Conservation (phyloP, 2,329 filamentous ascomycete species). For the Fusarium sp. region DNA sequence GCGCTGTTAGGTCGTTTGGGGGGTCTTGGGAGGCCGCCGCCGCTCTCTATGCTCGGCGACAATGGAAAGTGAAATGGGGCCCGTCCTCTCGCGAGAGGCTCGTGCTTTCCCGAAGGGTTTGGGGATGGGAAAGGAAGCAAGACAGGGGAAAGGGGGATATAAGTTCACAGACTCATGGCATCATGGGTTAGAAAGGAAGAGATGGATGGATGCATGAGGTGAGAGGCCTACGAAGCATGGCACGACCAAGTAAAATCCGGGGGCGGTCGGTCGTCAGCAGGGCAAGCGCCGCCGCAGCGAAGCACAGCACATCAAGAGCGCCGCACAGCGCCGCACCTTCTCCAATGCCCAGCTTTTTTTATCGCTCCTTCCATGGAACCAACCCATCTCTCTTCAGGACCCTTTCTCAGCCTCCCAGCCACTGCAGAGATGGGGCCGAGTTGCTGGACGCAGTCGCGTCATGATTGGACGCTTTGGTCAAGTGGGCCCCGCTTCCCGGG, state of each 20-base stretch:
- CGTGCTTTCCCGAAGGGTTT: slow-evolving; percentile 19
- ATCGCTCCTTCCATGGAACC: slow-evolving; percentile 8
- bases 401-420: slow-evolving; percentile 23
- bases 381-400: slow-evolving; percentile 14
- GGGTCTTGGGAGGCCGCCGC: slow-evolving; percentile 41
- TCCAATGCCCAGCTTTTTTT: slow-evolving; percentile 24
- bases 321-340: slow-evolving; percentile 4
- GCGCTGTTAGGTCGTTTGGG: slow-evolving; percentile 18
- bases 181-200: slow-evolving; percentile 25
- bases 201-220: not conserved
- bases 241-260: slow-evolving; percentile 28
- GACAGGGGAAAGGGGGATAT: slow-evolving; percentile 13
- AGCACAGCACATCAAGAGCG: no score
- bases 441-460: not conserved
- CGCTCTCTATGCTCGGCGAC: slow-evolving; percentile 14
- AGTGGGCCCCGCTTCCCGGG: slow-evolving; percentile 31
- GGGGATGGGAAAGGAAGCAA: slow-evolving; percentile 10
- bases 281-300: slow-evolving; percentile 6
- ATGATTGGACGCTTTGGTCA: slow-evolving; percentile 18
- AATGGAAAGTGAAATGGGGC: slow-evolving; percentile 21
- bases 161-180: slow-evolving; percentile 31
- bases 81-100: slow-evolving; percentile 31
- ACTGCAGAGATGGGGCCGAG: not conserved
- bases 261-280: slow-evolving; percentile 32
- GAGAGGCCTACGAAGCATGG: slow-evolving; percentile 11